Evolutionary conservation across 768 basidiomycete species (phyloP).

Genomic region (Gyrodon lividus): DNA sequence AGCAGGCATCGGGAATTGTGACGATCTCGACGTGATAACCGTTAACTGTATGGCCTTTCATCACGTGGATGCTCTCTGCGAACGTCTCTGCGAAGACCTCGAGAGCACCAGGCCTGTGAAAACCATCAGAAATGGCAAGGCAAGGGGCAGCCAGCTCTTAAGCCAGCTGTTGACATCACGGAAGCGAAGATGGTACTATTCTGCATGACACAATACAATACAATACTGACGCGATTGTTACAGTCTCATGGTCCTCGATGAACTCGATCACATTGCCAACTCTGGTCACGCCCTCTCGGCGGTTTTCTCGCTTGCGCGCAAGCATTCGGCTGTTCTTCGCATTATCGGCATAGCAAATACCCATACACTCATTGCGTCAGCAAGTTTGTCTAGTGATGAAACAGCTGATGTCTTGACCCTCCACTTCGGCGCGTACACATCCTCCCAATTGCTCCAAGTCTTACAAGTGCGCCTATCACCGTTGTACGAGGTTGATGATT

Average conservation of each 20-base stretch:
- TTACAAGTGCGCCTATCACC: conserved; percentile 60
- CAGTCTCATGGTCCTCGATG: conserved; percentile 80
- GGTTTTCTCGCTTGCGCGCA: conserved; percentile 67
- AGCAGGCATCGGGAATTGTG: conserved; percentile 35
- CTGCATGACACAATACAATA: neutral
- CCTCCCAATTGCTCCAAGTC: conserved; percentile 67
- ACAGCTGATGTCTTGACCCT: conserved; percentile 55
- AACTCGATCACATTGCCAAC: conserved; percentile 78
- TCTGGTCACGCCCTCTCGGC: conserved; percentile 55
- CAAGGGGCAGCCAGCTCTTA: conserved; percentile 49
- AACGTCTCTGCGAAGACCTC: conserved; percentile 60
- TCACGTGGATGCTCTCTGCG: conserved; percentile 69
- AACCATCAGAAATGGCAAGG: conserved; percentile 37
- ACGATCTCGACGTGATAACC: conserved; percentile 48
- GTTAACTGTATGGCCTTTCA: conserved; percentile 83
- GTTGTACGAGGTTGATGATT: conserved; percentile 38
- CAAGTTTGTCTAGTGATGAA: conserved; percentile 35
- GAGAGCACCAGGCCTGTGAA: conserved; percentile 34
- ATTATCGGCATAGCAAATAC: conserved; percentile 88
- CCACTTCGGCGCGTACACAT: conserved; percentile 80
- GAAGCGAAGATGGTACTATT: conserved; percentile 50
- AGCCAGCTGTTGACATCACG: conserved; percentile 43
- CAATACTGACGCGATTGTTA: conserved; percentile 17
- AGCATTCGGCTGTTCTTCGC: conserved; percentile 52
- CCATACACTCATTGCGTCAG: conserved; percentile 71